Evolutionary conservation across 2,329 filamentous ascomycete species (phyloP), one percentile per base, ranked within the genome.

Genomic region (Colletotrichum euphorbiae): DNA sequence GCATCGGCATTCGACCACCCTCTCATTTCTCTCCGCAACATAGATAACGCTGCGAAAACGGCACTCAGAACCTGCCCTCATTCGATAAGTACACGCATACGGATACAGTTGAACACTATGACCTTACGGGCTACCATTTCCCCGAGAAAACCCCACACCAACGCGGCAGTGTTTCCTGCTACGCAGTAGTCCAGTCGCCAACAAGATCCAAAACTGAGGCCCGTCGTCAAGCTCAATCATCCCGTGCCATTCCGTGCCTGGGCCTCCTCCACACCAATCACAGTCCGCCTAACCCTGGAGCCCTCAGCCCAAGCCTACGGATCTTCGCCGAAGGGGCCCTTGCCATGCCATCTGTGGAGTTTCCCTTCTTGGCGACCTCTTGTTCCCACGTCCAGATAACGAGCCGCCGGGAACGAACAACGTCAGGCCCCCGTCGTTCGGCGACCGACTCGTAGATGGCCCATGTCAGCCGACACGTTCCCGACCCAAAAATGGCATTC

Each of bases 341-440:
- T 19, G 21, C 21, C 24, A 6, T 51, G 28, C 51, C 17, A 19
- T 33, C 17, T 54, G n/a, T 31, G 31, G 9, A 54, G 31, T 19
- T 40, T 38, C 1, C 45, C 31, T 6, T 15, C 57, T 50, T 42
- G 57, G 19, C 24, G 15, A n/a, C 17, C 11, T 40, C 63, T 28
- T 36, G 63, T 43, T 21, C 55, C 58, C n/a, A 56, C 62, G 21
- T 19, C 46, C 21, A 33, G 45, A 58, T 28, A 46, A 21, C 38
- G 28, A n/a, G 43, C 31, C 33, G 59, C 56, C 40, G 24, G 36
- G 13, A 17, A 42, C 45, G 15, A 48, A 54, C 45, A 12, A 60
- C 56, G 33, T 38, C 43, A 59, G 7, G 24, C 36, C 64, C 60
- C 52, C 17, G 64, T 58, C 60, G 13, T 45, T 54, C 60, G 64